Base-by-base conservation (phyloP, 139 green algal genomes). In the Mesostigma viride region DNA sequence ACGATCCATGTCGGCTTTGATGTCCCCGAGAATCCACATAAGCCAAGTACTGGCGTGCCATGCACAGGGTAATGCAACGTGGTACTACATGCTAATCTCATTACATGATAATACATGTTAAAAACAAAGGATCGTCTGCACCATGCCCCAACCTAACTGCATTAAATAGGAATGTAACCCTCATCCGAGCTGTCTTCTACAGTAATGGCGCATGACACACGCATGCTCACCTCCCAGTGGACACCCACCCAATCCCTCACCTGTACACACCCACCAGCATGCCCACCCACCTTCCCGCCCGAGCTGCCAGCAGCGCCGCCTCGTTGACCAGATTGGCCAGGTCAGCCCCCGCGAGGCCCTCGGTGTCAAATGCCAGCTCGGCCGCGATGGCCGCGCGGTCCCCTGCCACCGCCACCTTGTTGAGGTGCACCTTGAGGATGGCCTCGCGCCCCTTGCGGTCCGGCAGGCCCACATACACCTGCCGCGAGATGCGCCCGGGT, bases 291-390 rank as follows among this genome's bases (percentile, higher is more conserved):
- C 68, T 87, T 67, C 74, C 80, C 44, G 89, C 79, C 8, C 93
- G 81, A 5, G 88, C 92, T 3, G 93, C 85, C 51, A 99, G 82
- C 73, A 98, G 96, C 56, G 94, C 93, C 0, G 93, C 89, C 86
- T 99, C 94, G 75, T 99, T 99, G 64, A 98, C 81, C 74, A 99
- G 80, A 83, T 99, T 99, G 71, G 90, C 83, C 59, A 99, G 81
- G 76, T 99, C 94, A 70, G 94, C 94, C 51, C 94, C 88, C 59
- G 69, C 61, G 78, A 94, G 94, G 32, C 93, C 93, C n/a, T 90
- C 90, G 3, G 91, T 96, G 59, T 88, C 81, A 68, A 87, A 76
- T 3, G 93, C 88, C 47, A 99, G 27, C 33, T 5, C 59, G 4
- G 22, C 27, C 40, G 1, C 36, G 11, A 30, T 53, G 61, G n/a